phyloP scores from a whole-genome alignment of 805 yeast species.

The Candida sanyiensis region DNA sequence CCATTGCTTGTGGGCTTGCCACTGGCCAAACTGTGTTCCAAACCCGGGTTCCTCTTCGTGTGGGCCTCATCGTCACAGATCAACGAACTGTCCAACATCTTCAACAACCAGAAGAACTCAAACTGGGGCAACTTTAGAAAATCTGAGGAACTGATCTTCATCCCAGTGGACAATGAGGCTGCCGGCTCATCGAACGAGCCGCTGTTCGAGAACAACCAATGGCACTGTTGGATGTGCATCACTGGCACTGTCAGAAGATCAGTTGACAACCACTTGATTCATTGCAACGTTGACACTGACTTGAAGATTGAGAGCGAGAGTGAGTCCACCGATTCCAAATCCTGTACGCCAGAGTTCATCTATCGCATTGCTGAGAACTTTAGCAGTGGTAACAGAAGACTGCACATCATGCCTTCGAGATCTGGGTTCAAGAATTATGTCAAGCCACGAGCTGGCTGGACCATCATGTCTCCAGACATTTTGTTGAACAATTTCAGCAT shows the following conservation, averaged over 20 bases:
- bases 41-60: conserved; percentile 79
- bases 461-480: conserved; percentile 78
- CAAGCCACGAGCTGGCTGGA: conserved; percentile 82
- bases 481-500: conserved; percentile 64
- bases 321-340: conserved; percentile 22
- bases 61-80: conserved; percentile 83
- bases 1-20: conserved; percentile 64
- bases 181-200: conserved; percentile 44
- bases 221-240: conserved; percentile 98
- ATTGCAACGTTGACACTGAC: conserved; percentile 91
- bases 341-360: conserved; percentile 66
- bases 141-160: conserved; percentile 83
- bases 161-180: conserved; percentile 45
- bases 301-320: conserved; percentile 56
- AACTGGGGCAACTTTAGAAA: conserved; percentile 61
- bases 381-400: conserved; percentile 70
- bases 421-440: conserved; percentile 62
- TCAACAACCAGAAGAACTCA: conserved; percentile 50
- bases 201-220: conserved; percentile 66
- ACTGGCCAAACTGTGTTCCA: conserved; percentile 64
- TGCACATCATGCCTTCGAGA: conserved; percentile 77
- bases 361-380: conserved; percentile 86
- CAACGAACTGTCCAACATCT: conserved; percentile 50
- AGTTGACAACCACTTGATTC: conserved; percentile 76
- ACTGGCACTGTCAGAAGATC: conserved; percentile 91